Conservation (phyloP, 2,329 filamentous ascomycete genomes). For the Xylariaceae sp. region DNA sequence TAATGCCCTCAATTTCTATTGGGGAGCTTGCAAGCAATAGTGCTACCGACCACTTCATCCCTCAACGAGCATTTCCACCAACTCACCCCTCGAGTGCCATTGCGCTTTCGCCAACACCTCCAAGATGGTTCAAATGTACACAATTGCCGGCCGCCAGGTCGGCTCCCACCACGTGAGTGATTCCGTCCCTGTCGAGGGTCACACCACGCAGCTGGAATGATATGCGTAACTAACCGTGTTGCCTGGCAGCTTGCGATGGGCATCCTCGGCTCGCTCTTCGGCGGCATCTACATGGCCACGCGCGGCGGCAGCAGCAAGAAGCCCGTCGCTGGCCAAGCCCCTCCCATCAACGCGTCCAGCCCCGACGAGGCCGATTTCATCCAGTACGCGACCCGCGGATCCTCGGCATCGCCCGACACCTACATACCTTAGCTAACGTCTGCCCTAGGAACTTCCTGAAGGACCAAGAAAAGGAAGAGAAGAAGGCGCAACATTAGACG, state of each 20-base stretch:
- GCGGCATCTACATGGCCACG: conserved; percentile 36
- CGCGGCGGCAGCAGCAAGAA: conserved; percentile 40
- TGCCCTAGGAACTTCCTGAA: conserved; percentile 40
- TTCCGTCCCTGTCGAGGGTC: background rate
- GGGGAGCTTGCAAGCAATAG: too few species aligned
- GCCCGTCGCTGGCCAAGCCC: conserved; percentile 35
- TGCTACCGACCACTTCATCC: too few species aligned
- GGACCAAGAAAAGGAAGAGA: conserved; percentile 32
- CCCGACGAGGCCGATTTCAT: conserved; percentile 59
- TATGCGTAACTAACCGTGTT: conserved; percentile 11
- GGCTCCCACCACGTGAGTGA: conserved; percentile 56
- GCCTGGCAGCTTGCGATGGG: conserved; percentile 47
- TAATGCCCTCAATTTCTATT: too few species aligned
- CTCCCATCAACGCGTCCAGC: conserved; percentile 55
- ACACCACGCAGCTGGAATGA: background rate
- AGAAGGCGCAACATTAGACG: conserved; percentile 34
- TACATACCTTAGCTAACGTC: too few species aligned
- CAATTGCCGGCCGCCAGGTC: conserved; percentile 50
- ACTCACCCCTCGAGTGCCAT: conserved; percentile 11
- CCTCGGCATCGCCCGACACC: conserved; percentile 10
- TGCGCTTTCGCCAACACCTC: conserved; percentile 20
- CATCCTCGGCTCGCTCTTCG: conserved; percentile 44
- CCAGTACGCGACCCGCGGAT: conserved; percentile 40
- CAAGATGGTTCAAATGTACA: conserved; percentile 46
- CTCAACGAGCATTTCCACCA: too few species aligned